Conservation (phyloP, 2,329 filamentous ascomycete genomes). For the Emergomyces africanus region DNA sequence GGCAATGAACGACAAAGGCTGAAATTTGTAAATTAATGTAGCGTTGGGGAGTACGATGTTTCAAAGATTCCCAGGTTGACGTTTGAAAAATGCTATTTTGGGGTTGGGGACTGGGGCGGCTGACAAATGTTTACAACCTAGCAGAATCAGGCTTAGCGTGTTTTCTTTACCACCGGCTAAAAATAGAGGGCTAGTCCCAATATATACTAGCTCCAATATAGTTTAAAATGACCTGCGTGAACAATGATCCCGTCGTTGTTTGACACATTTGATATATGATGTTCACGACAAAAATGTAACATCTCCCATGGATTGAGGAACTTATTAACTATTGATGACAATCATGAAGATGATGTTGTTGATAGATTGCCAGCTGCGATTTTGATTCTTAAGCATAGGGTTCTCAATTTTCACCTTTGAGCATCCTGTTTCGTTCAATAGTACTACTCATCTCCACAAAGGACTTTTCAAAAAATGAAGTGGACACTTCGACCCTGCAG, state of each 20-base stretch:
- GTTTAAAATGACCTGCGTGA: background rate
- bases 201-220: background rate
- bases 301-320: too few species aligned
- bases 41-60: background rate
- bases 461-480: background rate
- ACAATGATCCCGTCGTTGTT: background rate
- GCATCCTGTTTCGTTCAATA: too few species aligned
- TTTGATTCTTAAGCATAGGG: background rate
- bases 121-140: background rate
- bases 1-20: background rate
- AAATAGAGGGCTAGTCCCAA: background rate
- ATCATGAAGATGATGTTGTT: too few species aligned
- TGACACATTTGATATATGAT: too few species aligned
- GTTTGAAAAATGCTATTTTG: constrained; percentile 3
- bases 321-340: too few species aligned
- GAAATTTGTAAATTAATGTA: background rate
- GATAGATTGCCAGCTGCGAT: background rate
- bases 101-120: background rate
- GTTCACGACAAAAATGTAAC: too few species aligned
- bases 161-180: too few species aligned
- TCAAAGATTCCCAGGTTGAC: background rate
- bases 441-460: background rate
- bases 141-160: background rate
- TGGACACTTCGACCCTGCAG: background rate
- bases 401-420: background rate